Evolutionary conservation across 148 eudicot genomes (phyloP).

Genomic region (Rhododendron griersonianum): DNA sequence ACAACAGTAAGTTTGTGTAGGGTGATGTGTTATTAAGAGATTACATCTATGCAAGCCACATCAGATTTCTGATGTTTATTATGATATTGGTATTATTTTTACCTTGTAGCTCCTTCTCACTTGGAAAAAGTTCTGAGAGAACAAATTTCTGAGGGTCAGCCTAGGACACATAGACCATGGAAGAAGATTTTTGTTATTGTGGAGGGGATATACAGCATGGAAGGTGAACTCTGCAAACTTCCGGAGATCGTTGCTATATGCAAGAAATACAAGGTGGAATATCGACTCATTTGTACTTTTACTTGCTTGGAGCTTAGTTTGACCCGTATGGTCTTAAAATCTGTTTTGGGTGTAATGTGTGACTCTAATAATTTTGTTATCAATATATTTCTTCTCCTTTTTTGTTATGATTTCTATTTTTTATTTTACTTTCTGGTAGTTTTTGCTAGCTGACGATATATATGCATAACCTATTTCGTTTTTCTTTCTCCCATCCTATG

Average conservation of each 20-base stretch:
- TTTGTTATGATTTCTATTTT: neutral
- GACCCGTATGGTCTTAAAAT: neutral
- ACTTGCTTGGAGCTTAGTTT: neutral
- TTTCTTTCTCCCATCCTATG: neutral
- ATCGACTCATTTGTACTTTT: neutral
- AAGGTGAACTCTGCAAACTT: conserved; percentile 95
- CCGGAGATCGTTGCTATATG: conserved; percentile 94
- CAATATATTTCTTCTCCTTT: neutral
- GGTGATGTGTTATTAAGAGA: neutral
- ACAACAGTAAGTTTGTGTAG: conserved; percentile 67
- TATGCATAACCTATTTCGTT: neutral
- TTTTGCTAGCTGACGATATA: neutral
- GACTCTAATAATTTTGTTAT: neutral
- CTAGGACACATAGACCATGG: conserved; percentile 99
- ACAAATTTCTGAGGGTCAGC: conserved; percentile 91
- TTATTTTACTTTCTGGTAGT: neutral
- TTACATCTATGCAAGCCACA: neutral
- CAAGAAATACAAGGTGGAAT: conserved; percentile 88
- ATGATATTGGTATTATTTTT: neutral
- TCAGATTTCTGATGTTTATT: neutral
- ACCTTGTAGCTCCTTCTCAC: conserved; percentile 68
- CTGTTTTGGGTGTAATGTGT: neutral
- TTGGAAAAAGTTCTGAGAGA: conserved; percentile 86
- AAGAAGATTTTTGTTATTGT: conserved; percentile 93
- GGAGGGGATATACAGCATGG: conserved; percentile 99